A percentile compares a stretch with the other conserved stretches of the same genome.
Evolutionary conservation across 2,329 filamentous ascomycete genomes (phyloP).

Genomic region (Venturia aucupariae): DNA sequence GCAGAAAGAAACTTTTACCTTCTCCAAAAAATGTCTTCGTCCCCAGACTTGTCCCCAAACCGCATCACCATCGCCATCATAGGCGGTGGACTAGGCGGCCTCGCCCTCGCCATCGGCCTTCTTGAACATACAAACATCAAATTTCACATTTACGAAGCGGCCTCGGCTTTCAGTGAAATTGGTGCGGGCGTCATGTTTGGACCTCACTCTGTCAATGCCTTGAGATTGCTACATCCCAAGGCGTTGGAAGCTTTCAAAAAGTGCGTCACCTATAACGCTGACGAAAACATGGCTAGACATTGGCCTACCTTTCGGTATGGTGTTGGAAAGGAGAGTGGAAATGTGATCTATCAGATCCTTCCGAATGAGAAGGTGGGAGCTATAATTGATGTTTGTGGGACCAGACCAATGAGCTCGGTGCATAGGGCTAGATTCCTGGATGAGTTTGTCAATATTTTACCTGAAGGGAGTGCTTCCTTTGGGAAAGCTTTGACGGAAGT

Average conservation of each 20-base stretch:
- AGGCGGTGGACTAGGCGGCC: constrained; percentile 50
- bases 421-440: constrained; percentile 43
- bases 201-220: constrained; percentile 46
- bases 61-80: constrained; percentile 42
- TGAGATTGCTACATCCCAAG: constrained; percentile 43
- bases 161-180: constrained; percentile 46
- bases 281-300: background rate
- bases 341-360: background rate
- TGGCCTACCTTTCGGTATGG: background rate
- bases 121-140: constrained; percentile 35
- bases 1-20: background rate
- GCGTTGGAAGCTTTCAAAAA: background rate
- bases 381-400: background rate
- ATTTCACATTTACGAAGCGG: constrained; percentile 48
- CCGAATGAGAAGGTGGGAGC: background rate
- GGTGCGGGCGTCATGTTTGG: constrained; percentile 50
- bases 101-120: constrained; percentile 46
- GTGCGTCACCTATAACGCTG: background rate
- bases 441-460: constrained; percentile 39
- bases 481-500: constrained; percentile 1
- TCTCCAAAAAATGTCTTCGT: background rate
- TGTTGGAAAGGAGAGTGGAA: background rate
- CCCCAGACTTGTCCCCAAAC: background rate
- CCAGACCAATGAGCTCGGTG: constrained; percentile 22
- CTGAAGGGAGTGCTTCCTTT: constrained; percentile 28